Percentiles rank a stretch among this genome's conserved stretches.
phyloP scores from a whole-genome alignment of 2,329 filamentous ascomycete species.

The Alternaria sp. region DNA sequence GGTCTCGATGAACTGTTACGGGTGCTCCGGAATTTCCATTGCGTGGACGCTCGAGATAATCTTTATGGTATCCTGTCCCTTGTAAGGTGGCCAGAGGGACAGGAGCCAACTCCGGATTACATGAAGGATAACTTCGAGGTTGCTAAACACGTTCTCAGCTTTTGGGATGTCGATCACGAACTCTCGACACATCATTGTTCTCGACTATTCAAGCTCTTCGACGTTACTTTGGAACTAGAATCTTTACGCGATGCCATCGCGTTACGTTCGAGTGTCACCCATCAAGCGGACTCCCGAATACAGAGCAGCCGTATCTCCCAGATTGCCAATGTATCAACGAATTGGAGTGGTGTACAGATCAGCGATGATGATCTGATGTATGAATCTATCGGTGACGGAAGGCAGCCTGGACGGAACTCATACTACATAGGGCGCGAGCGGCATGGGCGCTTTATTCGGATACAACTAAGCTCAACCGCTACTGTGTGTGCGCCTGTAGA shows the following conservation, averaged over 20 bases:
- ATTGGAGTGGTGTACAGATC: too few relatives aligned
- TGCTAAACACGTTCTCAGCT: not conserved
- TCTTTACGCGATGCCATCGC: not conserved
- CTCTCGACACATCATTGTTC: too few relatives aligned
- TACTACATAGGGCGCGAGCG: too few relatives aligned
- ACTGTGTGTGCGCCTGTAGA: too few relatives aligned
- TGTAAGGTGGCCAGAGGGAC: not conserved
- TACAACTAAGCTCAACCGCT: too few relatives aligned
- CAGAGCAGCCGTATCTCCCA: accelerated
- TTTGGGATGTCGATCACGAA: not conserved
- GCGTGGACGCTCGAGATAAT: not conserved
- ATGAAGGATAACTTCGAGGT: not conserved
- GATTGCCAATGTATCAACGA: too few relatives aligned
- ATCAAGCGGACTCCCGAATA: not conserved
- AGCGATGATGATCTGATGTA: too few relatives aligned
- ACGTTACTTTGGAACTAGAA: not conserved
- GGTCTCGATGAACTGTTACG: accelerated
- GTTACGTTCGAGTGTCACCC: not conserved
- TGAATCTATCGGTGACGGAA: too few relatives aligned
- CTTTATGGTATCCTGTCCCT: not conserved
- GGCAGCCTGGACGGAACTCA: too few relatives aligned
- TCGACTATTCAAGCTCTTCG: not conserved
- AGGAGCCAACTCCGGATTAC: not conserved
- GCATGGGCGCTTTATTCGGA: too few relatives aligned
- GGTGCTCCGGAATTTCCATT: accelerated